Base-by-base conservation (phyloP, 1,284 basidiomycete species). In the Puccinia horiana region DNA sequence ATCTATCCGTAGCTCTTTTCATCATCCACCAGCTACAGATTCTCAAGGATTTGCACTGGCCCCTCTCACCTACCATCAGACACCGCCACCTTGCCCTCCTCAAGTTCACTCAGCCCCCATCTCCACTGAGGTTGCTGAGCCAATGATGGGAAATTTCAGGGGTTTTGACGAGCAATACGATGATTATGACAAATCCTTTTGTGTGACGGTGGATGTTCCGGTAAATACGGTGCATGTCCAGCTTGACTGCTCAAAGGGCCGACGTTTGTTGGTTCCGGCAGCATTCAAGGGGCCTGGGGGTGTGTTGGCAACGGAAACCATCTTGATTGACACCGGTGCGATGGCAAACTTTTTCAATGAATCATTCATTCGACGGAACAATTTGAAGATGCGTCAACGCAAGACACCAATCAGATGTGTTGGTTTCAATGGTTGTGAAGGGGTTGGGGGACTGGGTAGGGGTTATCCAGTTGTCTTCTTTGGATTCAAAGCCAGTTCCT, bases 341-440 rank as follows among this genome's bases (percentile, higher is more conserved):
- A 47, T 49, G 56, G 75, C 56, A 2, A 63, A 61, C 16, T 76
- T 76, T 42, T 47, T 76, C 11, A 65, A 49, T 18, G 37, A 76
- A n/a, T 6, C 5, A 8, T 76, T 76, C 49, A 23, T 76, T 3
- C 29, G 37, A 2, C 29, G 1, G 0, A 23, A 56, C 12, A 2
- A 42, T 1, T 52, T 74, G 0, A 32, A 23, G 6, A 0, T 58
- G 4, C 0, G 23, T 0, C 16, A 37, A 18, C 35, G 37, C 2
- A 3, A 42, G 35, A 3, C 29, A 2, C 72, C 52, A 0, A 37
- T 74, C 37, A 20, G 52, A 0, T 74, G 47, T 37, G 52, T 74
- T 0, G 72, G 72, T 1, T 74, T 74, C n/a, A 35, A 74, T 58
- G 72, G 72, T 0, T 18, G 49, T 0, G 72, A 56, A 40, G 72